phyloP scores from a whole-genome alignment of 2,329 filamentous ascomycete species.

The Aspergillus sp. region DNA sequence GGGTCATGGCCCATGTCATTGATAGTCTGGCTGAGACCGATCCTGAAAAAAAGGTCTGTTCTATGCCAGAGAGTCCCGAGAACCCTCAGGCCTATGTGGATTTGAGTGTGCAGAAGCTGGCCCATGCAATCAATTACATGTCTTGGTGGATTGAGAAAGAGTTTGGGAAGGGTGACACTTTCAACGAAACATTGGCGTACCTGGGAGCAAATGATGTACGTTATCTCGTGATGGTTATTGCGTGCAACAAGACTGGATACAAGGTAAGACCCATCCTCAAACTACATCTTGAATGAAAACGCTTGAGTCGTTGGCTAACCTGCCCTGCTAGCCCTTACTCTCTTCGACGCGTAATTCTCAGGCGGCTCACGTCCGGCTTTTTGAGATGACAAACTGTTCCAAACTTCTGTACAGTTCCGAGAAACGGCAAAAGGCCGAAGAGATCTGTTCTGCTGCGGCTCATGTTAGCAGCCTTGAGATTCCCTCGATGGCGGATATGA shows the following conservation, averaged over 20 bases:
- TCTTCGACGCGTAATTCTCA: conserved; percentile 16
- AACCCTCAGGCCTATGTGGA: conserved; percentile 4
- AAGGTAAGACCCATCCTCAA: conserved; percentile 5
- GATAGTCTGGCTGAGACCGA: conserved; percentile 4
- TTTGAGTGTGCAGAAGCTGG: conserved; percentile 14
- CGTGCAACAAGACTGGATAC: conserved; percentile 15
- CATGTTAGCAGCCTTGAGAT: conserved; percentile 5
- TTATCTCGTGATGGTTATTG: conserved; percentile 14
- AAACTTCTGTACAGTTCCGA: conserved; percentile 22
- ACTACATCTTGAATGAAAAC: background rate
- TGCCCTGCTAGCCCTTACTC: conserved; percentile 4
- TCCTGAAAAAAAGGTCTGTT: conserved; percentile 5
- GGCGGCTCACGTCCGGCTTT: conserved; percentile 10
- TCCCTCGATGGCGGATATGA: background rate
- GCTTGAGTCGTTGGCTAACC: background rate
- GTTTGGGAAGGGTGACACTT: conserved; percentile 7
- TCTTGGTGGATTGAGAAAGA: conserved; percentile 20
- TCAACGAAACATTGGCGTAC: conserved; percentile 13
- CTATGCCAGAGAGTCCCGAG: conserved; percentile 2
- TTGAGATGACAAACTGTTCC: conserved; percentile 9
- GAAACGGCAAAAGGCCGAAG: conserved; percentile 15
- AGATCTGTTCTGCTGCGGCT: conserved; percentile 5
- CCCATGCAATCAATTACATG: conserved; percentile 15
- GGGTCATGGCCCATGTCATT: conserved; percentile 4
- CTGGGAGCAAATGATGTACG: conserved; percentile 16